Evolutionary conservation across 306 rosid genomes (phyloP), one percentile per base, ranked within the genome.

Genomic region (Alnus rubra): DNA sequence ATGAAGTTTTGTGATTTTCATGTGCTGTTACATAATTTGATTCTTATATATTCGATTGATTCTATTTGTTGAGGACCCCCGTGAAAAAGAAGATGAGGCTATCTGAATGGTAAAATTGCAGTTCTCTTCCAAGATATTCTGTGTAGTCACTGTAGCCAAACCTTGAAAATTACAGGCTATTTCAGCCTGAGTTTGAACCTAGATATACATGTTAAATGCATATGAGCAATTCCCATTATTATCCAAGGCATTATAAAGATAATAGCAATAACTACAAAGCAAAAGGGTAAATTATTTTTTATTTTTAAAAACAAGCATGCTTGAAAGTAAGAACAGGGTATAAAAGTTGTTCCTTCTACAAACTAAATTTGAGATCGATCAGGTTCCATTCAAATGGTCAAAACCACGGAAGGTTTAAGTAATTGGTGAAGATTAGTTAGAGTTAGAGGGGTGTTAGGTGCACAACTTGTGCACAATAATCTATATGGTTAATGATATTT

Each of bases 131-230:
- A 98, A 93, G 63, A 89, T 83, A 76, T 95, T 95, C 73, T 88
- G 81, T 1, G 87, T 76, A 1, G 88, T 87, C 42, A 84, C 51
- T 75, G 68, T 84, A 23, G 98, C 99, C 80, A 95, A 84, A 16
- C 99, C 99, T 82, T 90, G 82, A 80, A 95, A 95, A 77, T 84
- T 78, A 86, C 99, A 95, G 42, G 98, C 95, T 76, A 33, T 7
- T 19, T 74, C 88, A 56, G 90, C 74, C 84, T 95, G 99, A 86
- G 90, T 89, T 80, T 95, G 96, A 47, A 81, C 89, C 80, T 95
- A 98, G 77, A 60, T 93, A 79, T 92, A 95, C 98, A 90, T 88
- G 62, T 93, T 95, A 71, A 95, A 95, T 0, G 99, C 99, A 63
- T 95, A 95, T 0, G 99, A 95, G 4, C 91, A 96, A 77, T 95